Base-by-base conservation (phyloP, 2,329 filamentous ascomycete species). In the Myotisia sp. region DNA sequence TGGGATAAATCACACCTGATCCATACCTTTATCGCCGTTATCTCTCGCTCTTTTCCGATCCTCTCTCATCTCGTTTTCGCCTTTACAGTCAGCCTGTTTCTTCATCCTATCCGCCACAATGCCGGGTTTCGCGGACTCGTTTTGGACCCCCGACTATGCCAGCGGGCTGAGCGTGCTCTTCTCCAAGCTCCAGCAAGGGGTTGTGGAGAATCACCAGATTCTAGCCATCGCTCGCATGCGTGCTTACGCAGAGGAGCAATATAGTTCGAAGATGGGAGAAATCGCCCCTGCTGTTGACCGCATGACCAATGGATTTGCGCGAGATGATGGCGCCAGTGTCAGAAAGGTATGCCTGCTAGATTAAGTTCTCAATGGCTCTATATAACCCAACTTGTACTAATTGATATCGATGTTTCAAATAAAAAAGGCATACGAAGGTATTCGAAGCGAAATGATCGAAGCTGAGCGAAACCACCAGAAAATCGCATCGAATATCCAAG, bases 71-170 rank as follows among this genome's bases (percentile, higher is more conserved):
- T 24, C 22, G 22, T 24, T 24, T 24, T 24, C 22, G 8, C 12
- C 12, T 24, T 12, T 24, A 8, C 8, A 7, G 8, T 16, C 22
- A 6, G n/a, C 35, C 10, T 37, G 19, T n/a, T 33, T 6, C 14
- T 16, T 26, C 22, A n/a, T 17, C 18, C 23, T 17, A 10, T 29
- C 36, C 21, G 38, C 46, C 52, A 74, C 59, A 55, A 87, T 87
- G 81, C 79, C 81, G 47, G 74, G 82, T 50, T 95, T 98, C 62
- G 77, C 85, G 47, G 84, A 87, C 63, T 93, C 86, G 33, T 95
- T 98, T 65, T 98, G 90, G 90, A 93, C 90, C 42, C 74, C 75
- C 55, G 90, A 98, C 70, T 95, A 95, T 69, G 87, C 87, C 56
- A 85, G 82, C 67, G 86, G 90, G 42, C 73, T 98, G 45, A 86